phyloP scores from a whole-genome alignment of 495 filamentous ascomycete genomes.

The Penicillium riverlandense region DNA sequence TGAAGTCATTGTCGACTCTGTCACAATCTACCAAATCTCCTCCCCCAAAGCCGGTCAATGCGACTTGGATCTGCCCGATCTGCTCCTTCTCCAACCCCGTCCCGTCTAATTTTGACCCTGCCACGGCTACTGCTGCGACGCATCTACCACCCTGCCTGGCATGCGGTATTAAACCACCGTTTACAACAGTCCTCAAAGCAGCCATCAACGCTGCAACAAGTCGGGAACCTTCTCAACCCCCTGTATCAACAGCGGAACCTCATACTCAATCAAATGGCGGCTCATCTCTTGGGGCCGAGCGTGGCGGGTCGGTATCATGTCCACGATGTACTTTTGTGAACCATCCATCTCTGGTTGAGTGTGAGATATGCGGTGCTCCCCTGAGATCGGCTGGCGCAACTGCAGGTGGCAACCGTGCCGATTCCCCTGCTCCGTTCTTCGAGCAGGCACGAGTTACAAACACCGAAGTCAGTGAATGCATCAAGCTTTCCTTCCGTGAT shows the following conservation, averaged over 20 bases:
- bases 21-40: conserved; percentile 12
- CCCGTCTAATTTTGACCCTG: conserved; percentile 84
- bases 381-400: conserved; percentile 33
- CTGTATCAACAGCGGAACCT: conserved; percentile 8
- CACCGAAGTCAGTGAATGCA: conserved; percentile 59
- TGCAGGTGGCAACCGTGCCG: conserved; percentile 34
- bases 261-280: conserved; percentile 4
- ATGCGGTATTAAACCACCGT: conserved; percentile 87
- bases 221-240: conserved; percentile 32
- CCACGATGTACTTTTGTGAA: conserved; percentile 93
- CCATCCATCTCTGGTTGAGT: conserved; percentile 76
- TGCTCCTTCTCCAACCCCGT: conserved; percentile 96
- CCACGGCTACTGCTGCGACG: conserved; percentile 64
- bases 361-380: conserved; percentile 86
- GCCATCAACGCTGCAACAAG: conserved; percentile 61
- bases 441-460: conserved; percentile 29
- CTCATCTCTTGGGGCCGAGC: background rate
- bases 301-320: conserved; percentile 41
- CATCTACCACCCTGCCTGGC: conserved; percentile 81
- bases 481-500: conserved; percentile 86
- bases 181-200: conserved; percentile 76
- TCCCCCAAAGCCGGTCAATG: conserved; percentile 38
- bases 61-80: conserved; percentile 97
- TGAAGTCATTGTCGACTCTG: conserved; percentile 18
- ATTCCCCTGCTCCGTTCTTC: conserved; percentile 72